These are phyloP conservation scores for Epichloe amarillans DNA, from an alignment of 2,329 filamentous ascomycete species.

Conservation along the genomic window DNA sequence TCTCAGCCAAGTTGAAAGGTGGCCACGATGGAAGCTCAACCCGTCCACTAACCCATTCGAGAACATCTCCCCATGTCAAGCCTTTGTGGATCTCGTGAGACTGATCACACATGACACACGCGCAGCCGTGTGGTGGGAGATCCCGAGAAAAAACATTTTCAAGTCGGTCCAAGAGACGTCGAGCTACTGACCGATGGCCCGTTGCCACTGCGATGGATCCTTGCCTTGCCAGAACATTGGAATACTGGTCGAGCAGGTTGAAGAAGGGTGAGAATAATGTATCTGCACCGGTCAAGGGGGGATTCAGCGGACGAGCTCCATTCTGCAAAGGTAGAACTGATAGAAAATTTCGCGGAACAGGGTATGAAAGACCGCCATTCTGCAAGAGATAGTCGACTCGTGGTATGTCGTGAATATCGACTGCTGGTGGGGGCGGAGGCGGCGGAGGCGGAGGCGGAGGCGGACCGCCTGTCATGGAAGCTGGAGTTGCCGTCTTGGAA, in stretches of 20 bases:
- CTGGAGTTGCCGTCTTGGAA: constrained; percentile 27
- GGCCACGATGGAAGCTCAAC: constrained; percentile 81
- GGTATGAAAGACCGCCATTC: constrained; percentile 65
- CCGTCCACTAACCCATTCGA: constrained; percentile 84
- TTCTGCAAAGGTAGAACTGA: constrained; percentile 45
- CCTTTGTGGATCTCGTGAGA: constrained; percentile 51
- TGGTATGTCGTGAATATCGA: constrained; percentile 57
- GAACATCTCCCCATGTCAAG: constrained; percentile 86
- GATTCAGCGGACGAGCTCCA: constrained; percentile 45
- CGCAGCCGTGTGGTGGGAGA: constrained; percentile 73
- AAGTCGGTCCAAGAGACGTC: constrained; percentile 74
- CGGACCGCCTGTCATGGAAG: constrained; percentile 15
- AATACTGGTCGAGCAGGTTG: constrained; percentile 74
- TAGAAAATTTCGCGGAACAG: constrained; percentile 62
- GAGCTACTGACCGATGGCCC: constrained; percentile 87
- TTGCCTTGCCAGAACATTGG: constrained; percentile 64
- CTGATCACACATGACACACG: constrained; percentile 68
- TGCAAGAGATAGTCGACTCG: constrained; percentile 86
- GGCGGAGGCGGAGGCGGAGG: constrained; percentile 19
- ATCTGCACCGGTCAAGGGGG: constrained; percentile 54
- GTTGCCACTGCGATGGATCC: constrained; percentile 92
- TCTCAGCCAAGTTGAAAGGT: constrained; percentile 60
- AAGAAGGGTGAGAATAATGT: constrained; percentile 73
- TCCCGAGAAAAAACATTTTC: constrained; percentile 92
- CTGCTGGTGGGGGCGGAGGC: constrained; percentile 57